Conservation (phyloP, 2,329 filamentous ascomycete genomes). For the Hirsutella rhossiliensis region DNA sequence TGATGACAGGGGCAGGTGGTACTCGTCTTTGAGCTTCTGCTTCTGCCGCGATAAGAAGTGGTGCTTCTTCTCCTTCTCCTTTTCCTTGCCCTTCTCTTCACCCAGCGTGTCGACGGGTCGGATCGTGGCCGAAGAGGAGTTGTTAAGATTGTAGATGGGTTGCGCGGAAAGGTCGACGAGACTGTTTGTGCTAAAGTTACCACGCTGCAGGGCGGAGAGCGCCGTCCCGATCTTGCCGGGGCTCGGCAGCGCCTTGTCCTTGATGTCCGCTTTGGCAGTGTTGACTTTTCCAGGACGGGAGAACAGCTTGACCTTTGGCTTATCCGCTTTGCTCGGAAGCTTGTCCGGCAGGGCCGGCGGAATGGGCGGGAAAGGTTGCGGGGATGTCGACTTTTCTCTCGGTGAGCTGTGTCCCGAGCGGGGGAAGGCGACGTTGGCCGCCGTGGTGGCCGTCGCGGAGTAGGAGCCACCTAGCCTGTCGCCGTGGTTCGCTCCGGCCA, state of each 20-base stretch:
- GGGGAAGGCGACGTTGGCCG: slow-evolving; percentile 61
- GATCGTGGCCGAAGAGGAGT: slow-evolving; percentile 66
- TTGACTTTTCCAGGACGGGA: slow-evolving; percentile 66
- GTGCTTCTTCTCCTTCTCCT: slow-evolving; percentile 66
- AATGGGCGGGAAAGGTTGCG: slow-evolving; percentile 22
- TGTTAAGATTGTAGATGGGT: slow-evolving; percentile 62
- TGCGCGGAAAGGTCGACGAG: slow-evolving; percentile 48
- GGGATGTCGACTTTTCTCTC: slow-evolving; percentile 22
- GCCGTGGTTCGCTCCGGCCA: slow-evolving; percentile 37
- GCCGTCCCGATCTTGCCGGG: slow-evolving; percentile 60
- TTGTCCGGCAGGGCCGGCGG: slow-evolving; percentile 40
- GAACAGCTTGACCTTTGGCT: slow-evolving; percentile 72
- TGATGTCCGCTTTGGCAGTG: slow-evolving; percentile 50
- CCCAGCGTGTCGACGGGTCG: slow-evolving; percentile 45
- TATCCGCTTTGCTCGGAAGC: slow-evolving; percentile 44
- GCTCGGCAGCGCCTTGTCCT: slow-evolving; percentile 57
- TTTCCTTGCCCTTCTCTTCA: slow-evolving; percentile 37
- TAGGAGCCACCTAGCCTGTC: slow-evolving; percentile 44
- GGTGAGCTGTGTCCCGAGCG: slow-evolving; percentile 46
- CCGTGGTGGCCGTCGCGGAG: slow-evolving; percentile 51
- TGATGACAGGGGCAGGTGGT: slow-evolving; percentile 60
- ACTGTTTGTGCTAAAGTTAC: slow-evolving; percentile 60
- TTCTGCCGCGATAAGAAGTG: slow-evolving; percentile 72
- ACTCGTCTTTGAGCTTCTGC: slow-evolving; percentile 66
- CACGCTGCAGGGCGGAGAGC: slow-evolving; percentile 51